These are phyloP conservation scores for Colletotrichum sp. DNA, from an alignment of 2,329 filamentous ascomycete species.

Conservation along the genomic window DNA sequence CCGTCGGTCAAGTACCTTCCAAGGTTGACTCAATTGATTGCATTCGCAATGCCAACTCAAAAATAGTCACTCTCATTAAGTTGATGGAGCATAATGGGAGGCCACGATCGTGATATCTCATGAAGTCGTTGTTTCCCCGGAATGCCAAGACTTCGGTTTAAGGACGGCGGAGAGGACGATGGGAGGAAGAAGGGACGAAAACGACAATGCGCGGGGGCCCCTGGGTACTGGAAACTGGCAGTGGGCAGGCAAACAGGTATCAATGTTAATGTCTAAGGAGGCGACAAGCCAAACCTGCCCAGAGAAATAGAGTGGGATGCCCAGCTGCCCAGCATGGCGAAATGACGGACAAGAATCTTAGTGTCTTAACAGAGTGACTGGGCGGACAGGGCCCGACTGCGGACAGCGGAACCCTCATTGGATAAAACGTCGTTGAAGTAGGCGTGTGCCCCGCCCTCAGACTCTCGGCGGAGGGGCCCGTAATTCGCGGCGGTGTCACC, in stretches of 20 bases:
- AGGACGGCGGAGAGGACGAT: background rate
- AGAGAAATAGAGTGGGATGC: conserved; percentile 1
- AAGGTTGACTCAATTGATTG: background rate
- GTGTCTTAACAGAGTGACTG: conserved; percentile 5
- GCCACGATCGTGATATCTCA: background rate
- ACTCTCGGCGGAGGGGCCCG: conserved; percentile 6
- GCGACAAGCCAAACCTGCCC: background rate
- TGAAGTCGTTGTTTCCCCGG: background rate
- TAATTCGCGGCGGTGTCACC: background rate
- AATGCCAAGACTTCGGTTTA: background rate
- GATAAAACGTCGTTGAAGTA: background rate
- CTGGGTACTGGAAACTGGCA: background rate
- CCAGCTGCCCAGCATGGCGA: conserved; percentile 1
- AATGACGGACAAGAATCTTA: background rate
- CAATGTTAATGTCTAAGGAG: background rate
- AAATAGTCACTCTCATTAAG: background rate
- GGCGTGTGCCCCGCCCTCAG: background rate
- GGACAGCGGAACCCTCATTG: background rate
- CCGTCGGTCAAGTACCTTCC: fast-evolving
- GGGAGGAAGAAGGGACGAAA: background rate
- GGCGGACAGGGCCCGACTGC: background rate
- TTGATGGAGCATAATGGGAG: background rate
- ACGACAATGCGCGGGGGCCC: background rate
- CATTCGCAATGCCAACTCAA: background rate
- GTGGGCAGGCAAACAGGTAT: background rate